Evolutionary conservation across 345 rosid genomes (phyloP), one percentile per base, ranked within the genome.

Genomic region (Citrus trifoliata): DNA sequence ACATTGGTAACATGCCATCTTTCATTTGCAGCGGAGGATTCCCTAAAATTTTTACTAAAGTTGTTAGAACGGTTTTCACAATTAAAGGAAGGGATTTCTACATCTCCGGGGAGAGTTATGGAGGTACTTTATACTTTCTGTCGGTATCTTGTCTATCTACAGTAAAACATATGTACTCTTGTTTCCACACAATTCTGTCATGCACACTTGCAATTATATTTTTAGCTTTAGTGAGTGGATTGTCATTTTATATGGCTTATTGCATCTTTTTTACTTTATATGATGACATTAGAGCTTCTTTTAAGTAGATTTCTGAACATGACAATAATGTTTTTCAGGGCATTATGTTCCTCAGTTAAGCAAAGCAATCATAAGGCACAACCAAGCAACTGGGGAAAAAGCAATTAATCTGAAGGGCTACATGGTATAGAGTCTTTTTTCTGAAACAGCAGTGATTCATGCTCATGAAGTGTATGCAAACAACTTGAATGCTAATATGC

Each of bases 281-380:
- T 33, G 51, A 8, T 63, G 22, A 32, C 51, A 65, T 61, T 35
- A 62, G 55, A 70, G 24, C 74, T 53, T 37, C 53, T 55, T 28
- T 73, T 62, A 12, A 42, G 14, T 70, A 72, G 60, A 38, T 24
- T 70, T 82, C 76, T 69, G 42, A 30, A 25, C 7, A 13, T 76
- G 25, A 10, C 25, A 76, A 67, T 32, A 77, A 14, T 72, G 65
- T 79, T 40, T 79, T 75, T 48, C 87, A 95, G 99, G 99, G 53
- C 99, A 95, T 83, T 95, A 93, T 88, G 91, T 93, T 87, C 99
- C 98, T 79, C 98, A 95, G 83, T 87, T 95, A 35, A 95, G 99
- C 80, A 88, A 89, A 79, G 93, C 91, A 62, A 90, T 95, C 82
- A 91, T 88, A 65, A 71, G 68, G 80, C 79, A 89, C 87, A 93